phyloP scores from a whole-genome alignment of 192 early-diverging fungal genomes.

The Radiomyces spectabilis region DNA sequence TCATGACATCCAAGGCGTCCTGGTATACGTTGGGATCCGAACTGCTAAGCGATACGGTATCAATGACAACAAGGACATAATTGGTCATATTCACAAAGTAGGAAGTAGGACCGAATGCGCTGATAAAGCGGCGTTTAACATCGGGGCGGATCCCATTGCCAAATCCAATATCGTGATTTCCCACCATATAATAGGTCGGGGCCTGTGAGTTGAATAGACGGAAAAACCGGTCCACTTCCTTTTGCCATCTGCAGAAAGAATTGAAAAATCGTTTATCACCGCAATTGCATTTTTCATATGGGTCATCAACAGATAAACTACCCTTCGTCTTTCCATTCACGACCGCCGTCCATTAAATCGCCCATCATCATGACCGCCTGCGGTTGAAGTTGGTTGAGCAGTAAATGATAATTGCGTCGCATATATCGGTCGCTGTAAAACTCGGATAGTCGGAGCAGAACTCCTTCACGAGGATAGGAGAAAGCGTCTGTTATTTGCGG shows the following conservation, averaged over 20 bases:
- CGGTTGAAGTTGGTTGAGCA: conserved; percentile 46
- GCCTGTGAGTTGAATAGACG: conserved; percentile 18
- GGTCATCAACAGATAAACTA: conserved; percentile 14
- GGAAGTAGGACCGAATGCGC: conserved; percentile 47
- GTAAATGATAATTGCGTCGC: conserved; percentile 61
- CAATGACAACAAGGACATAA: conserved; percentile 65
- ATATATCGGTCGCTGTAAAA: conserved; percentile 86
- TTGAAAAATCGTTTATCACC: conserved; percentile 7
- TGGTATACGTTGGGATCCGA: conserved; percentile 28
- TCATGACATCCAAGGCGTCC: conserved; percentile 44
- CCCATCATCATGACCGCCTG: conserved; percentile 69
- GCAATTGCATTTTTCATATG: conserved; percentile 1
- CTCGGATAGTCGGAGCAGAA: conserved; percentile 52
- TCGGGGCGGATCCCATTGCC: conserved; percentile 43
- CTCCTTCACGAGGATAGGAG: conserved; percentile 71
- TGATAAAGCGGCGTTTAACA: conserved; percentile 39
- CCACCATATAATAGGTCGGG: conserved; percentile 57
- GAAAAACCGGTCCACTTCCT: conserved; percentile 46
- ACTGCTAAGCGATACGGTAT: conserved; percentile 67
- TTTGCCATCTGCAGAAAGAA: not conserved
- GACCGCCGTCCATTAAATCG: conserved; percentile 79
- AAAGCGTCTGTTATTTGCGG: conserved; percentile 90
- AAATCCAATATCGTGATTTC: conserved; percentile 93
- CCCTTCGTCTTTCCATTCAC: conserved; percentile 38
- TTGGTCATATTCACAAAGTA: conserved; percentile 37